These are phyloP conservation scores for Pichia nanzhaoensis DNA, from an alignment of 805 yeast species.

Conservation along the genomic window DNA sequence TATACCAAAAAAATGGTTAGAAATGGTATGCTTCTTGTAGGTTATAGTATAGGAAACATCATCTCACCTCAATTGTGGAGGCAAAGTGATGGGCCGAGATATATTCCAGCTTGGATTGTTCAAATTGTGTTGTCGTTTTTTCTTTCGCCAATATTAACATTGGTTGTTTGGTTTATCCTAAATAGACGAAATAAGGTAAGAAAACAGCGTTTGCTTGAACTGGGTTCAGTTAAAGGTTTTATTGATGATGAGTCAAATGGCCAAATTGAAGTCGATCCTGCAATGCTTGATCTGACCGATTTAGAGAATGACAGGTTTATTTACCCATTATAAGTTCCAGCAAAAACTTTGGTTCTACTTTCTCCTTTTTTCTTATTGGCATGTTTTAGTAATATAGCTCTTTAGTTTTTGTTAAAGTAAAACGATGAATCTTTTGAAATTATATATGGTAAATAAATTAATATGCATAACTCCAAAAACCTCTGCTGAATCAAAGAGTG, in stretches of 20 bases:
- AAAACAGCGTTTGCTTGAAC: constrained; percentile 12
- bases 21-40: constrained; percentile 37
- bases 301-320: constrained; percentile 44
- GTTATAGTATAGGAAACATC: constrained; percentile 41
- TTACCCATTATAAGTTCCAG: constrained; percentile 42
- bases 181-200: constrained; percentile 34
- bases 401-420: too few species aligned
- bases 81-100: constrained; percentile 38
- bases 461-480: too few species aligned
- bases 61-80: constrained; percentile 52
- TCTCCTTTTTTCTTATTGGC: too few species aligned
- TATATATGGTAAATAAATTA: too few species aligned
- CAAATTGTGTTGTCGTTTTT: constrained; percentile 47
- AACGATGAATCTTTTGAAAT: too few species aligned
- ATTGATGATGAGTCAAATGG: constrained; percentile 23
- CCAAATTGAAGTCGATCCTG: constrained; percentile 31
- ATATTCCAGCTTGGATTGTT: constrained; percentile 45
- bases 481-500: too few species aligned
- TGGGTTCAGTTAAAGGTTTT: constrained; percentile 21
- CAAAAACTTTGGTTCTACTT: too few species aligned
- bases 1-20: constrained; percentile 43
- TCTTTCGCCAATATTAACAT: constrained; percentile 37
- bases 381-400: too few species aligned
- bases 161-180: constrained; percentile 40
- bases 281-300: constrained; percentile 48